Evolutionary conservation across 805 yeast species (phyloP), one percentile per base, ranked within the genome.

Genomic region (Ogataea nakhonphanomensis): DNA sequence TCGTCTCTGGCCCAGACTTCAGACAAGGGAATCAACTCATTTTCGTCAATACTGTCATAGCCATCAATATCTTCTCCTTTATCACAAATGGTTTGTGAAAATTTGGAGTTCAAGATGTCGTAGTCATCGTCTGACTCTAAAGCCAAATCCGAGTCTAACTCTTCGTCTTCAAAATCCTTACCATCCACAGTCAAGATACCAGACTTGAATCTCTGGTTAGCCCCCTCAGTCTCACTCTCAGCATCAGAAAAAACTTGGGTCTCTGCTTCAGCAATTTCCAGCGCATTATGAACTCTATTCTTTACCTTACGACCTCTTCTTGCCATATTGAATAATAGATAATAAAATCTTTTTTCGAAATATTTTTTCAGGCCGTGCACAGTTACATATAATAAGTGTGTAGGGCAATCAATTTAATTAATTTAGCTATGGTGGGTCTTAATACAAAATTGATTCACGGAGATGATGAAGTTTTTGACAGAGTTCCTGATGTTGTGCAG

Each of bases 1-100:
- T 81, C 87, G 58, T 86, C 93, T 62, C 78, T 62, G 55, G 84
- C 96, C 95, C 95, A 88, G 3, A 86, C 89, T 50, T 81, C 89
- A n/a, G 95, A 83, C 28, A 89, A 67, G 0, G 95, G 76, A 44
- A 84, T 73, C 39, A 89, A 70, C 49, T 87, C 84, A 23, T 62
- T 68, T 56, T 87, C 96, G 53, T 87, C 95, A 30, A 84, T 70
- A 55, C 90, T 81, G 20, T 75, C 75, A 55, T 85, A 84, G 9
- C 76, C 91, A 5, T 69, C 77, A n/a, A 74, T 81, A 12, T 71
- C 79, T 7, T 67, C 73, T 8, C 71, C 74, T 45, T 68, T 69
- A 57, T 80, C 87, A 62, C 88, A 74, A 31, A 81, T 64, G 10
- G 83, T 76, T 54, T 82, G 86, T 5, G 88, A 79, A 48, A 81